Percentiles rank a stretch among this genome's conserved stretches.
phyloP scores from a whole-genome alignment of 2,329 filamentous ascomycete genomes.

The Chaetoscypha palmicola region DNA sequence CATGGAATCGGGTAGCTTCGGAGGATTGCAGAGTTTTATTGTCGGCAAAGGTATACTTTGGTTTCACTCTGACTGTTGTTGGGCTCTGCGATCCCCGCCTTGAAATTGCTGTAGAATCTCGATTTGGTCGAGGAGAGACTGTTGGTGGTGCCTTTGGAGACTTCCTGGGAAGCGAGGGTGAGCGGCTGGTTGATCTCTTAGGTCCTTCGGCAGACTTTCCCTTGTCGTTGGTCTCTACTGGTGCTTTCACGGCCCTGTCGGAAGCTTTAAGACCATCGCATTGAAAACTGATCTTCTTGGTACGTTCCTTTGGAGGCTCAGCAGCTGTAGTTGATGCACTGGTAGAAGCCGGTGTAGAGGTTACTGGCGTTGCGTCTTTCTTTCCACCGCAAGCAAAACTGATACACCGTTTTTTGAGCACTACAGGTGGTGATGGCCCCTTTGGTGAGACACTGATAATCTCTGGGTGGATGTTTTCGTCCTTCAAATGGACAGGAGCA shows the following conservation, averaged over 20 bases:
- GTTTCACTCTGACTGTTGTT: constrained; percentile 31
- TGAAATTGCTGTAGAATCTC: constrained; percentile 22
- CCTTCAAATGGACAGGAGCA: constrained; percentile 2
- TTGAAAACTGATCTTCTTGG: constrained; percentile 66
- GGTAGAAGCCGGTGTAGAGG: constrained; percentile 30
- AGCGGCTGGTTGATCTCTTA: constrained; percentile 18
- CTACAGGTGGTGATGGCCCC: constrained; percentile 47
- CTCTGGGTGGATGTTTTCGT: constrained; percentile 11
- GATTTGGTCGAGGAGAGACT: constrained; percentile 14
- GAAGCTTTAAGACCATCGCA: constrained; percentile 51
- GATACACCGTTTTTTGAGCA: constrained; percentile 80
- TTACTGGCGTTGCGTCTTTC: constrained; percentile 43
- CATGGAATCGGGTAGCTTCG: constrained; percentile 68
- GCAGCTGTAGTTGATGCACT: constrained; percentile 24
- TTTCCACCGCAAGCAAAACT: constrained; percentile 75
- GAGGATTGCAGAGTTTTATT: constrained; percentile 26
- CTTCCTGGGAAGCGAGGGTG: constrained; percentile 27
- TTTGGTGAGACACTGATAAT: constrained; percentile 31
- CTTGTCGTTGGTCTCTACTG: constrained; percentile 2
- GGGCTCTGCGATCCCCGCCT: constrained; percentile 36
- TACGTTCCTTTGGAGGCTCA: constrained; percentile 41
- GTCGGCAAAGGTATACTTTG: constrained; percentile 29
- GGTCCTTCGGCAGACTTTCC: constrained; percentile 15
- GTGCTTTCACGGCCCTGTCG: constrained; percentile 27
- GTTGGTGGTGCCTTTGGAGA: constrained; percentile 14